A percentile compares a stretch with the other conserved stretches of the same genome.
Conservation (phyloP, 1,284 basidiomycete genomes). For the Irpex sp. region DNA sequence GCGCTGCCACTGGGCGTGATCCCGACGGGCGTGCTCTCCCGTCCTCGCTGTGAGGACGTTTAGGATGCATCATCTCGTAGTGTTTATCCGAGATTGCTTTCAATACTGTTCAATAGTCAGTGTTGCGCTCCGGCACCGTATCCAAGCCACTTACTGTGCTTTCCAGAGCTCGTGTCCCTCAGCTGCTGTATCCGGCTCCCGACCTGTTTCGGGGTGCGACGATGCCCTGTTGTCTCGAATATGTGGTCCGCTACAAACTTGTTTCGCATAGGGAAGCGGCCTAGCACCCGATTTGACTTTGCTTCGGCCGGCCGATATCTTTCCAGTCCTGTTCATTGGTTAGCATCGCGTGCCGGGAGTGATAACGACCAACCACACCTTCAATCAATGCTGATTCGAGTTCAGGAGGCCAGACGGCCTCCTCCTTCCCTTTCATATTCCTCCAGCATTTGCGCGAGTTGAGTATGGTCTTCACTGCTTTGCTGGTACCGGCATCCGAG, state of each 20-base stretch:
- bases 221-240: conserved; percentile 55
- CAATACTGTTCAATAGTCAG: conserved; percentile 21
- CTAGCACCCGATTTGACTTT: conserved; percentile 63
- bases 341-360: not conserved
- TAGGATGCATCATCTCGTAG: conserved; percentile 29
- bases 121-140: conserved; percentile 1
- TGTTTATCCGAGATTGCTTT: conserved; percentile 32
- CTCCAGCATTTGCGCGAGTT: conserved; percentile 66
- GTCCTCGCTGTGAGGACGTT: conserved; percentile 1
- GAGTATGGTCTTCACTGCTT: conserved; percentile 25
- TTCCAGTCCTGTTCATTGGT: conserved; percentile 44
- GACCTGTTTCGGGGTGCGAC: conserved; percentile 68
- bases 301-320: conserved; percentile 67
- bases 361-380: conserved; percentile 36
- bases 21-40: not conserved
- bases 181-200: conserved; percentile 72
- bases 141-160: conserved; percentile 46
- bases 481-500: conserved; percentile 4
- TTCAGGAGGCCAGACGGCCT: conserved; percentile 68
- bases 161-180: conserved; percentile 62
- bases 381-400: conserved; percentile 68
- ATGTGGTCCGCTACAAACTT: conserved; percentile 73
- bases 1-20: not conserved
- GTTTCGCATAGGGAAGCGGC: conserved; percentile 71
- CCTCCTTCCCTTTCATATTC: conserved; percentile 54